Evolutionary conservation across 768 basidiomycete species (phyloP).

Genomic region (Candolleomyces aberdarensis): DNA sequence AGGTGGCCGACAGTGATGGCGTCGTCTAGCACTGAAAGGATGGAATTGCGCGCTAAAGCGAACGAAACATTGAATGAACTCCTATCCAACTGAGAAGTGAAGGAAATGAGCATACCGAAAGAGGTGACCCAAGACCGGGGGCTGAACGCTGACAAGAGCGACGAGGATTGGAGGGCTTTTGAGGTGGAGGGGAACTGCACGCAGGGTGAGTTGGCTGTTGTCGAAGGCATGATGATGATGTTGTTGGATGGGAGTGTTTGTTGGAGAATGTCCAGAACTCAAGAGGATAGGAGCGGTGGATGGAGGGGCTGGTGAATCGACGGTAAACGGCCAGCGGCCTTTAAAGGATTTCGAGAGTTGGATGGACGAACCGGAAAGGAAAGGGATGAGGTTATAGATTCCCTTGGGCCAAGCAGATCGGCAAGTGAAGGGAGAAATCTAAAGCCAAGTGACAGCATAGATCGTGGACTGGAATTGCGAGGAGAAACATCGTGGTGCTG

Average conservation of each 20-base stretch:
- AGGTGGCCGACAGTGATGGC: conserved; percentile 59
- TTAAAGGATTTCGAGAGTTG: conserved; percentile 30
- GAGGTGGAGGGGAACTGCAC: conserved; percentile 41
- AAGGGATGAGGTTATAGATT: conserved; percentile 31
- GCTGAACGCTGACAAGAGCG: conserved; percentile 43
- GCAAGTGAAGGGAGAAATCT: conserved; percentile 19
- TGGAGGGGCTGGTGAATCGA: conserved; percentile 20
- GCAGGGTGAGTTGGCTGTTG: conserved; percentile 28
- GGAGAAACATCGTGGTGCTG: conserved; percentile 10
- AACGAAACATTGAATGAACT: neutral
- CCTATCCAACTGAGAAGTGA: neutral
- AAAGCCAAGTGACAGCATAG: conserved; percentile 16
- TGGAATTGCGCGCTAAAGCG: conserved; percentile 52
- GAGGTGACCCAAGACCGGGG: conserved; percentile 47
- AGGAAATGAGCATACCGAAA: conserved; percentile 37
- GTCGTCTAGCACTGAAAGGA: conserved; percentile 54
- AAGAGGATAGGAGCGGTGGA: conserved; percentile 9
- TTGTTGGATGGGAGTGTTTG: neutral
- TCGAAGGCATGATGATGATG: conserved; percentile 12
- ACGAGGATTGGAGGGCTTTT: conserved; percentile 41
- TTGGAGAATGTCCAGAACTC: conserved; percentile 6
- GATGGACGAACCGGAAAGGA: conserved; percentile 17
- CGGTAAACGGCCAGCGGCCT: conserved; percentile 12
- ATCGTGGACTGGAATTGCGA: conserved; percentile 14
- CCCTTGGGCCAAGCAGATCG: conserved; percentile 43